phyloP scores from a whole-genome alignment of 2,329 filamentous ascomycete genomes.

The Alternaria solani region DNA sequence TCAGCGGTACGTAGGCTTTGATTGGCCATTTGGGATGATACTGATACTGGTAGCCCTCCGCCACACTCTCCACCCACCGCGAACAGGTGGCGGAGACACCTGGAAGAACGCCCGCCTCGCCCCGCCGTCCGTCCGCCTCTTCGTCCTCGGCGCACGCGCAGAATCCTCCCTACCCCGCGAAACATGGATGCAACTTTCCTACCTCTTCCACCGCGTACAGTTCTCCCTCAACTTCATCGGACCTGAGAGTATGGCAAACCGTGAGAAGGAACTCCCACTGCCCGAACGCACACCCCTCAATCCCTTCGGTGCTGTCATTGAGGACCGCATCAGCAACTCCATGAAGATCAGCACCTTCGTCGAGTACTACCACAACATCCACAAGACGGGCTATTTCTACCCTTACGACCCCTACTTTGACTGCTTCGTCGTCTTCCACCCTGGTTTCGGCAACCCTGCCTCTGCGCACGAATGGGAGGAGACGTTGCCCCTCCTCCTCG shows the following conservation, averaged over 20 bases:
- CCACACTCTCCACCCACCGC: conserved; percentile 91
- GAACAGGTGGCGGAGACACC: conserved; percentile 74
- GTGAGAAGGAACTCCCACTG: conserved; percentile 90
- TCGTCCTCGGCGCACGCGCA: conserved; percentile 93
- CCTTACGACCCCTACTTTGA: conserved; percentile 99
- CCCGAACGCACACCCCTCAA: conserved; percentile 85
- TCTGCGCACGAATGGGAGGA: conserved; percentile 93
- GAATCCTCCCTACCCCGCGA: conserved; percentile 94
- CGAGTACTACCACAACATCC: conserved; percentile 97
- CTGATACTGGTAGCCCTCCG: conserved; percentile 71
- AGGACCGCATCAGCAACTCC: conserved; percentile 85
- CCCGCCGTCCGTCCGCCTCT: conserved; percentile 88
- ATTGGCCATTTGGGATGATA: neutral
- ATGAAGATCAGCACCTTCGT: conserved; percentile 98
- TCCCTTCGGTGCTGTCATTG: conserved; percentile 91
- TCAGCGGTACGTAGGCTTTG: conserved; percentile 73
- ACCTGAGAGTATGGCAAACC: conserved; percentile 93
- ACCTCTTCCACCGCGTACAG: conserved; percentile 90
- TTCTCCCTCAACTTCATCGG: conserved; percentile 95
- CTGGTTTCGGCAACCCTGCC: conserved; percentile 91
- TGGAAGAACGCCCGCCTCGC: conserved; percentile 83
- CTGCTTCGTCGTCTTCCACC: conserved; percentile 96
- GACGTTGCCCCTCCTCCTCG: conserved; percentile 85
- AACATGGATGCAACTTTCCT: conserved; percentile 91
- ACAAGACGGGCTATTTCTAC: conserved; percentile 87